phyloP scores from a whole-genome alignment of 2,329 filamentous ascomycete genomes.

The Mycosphaerella sp. region DNA sequence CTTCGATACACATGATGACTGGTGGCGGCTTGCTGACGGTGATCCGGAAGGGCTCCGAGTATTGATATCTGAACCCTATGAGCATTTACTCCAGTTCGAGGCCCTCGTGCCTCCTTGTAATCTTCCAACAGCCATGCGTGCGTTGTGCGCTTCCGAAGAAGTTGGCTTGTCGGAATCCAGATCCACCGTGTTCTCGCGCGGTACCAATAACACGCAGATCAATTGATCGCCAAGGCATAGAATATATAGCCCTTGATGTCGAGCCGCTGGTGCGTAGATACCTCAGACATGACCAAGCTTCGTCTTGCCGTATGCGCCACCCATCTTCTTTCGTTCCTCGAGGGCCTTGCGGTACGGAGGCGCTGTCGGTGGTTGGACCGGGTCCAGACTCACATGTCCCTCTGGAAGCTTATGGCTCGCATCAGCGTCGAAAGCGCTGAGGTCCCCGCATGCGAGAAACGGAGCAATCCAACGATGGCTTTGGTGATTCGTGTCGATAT shows the following conservation, averaged over 20 bases:
- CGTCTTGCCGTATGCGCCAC: conserved; percentile 71
- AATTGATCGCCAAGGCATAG: not conserved
- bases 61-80: no score
- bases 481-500: conserved; percentile 39
- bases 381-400: conserved; percentile 79
- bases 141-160: not conserved
- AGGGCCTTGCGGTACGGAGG: conserved; percentile 90
- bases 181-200: not conserved
- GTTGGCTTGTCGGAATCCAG: no score
- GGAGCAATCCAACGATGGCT: conserved; percentile 71
- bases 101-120: not conserved
- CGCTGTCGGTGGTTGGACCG: conserved; percentile 89
- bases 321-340: conserved; percentile 69
- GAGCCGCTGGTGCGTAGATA: no score
- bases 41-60: no score
- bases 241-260: not conserved
- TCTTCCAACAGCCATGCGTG: not conserved
- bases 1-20: no score
- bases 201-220: not conserved
- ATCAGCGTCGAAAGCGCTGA: conserved; percentile 92
- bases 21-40: no score
- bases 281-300: conserved; percentile 34
- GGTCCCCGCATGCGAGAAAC: conserved; percentile 93
- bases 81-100: no score
- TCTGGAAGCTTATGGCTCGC: conserved; percentile 86